Conservation (phyloP, 2,329 filamentous ascomycete genomes). For the Fusarium concolor region DNA sequence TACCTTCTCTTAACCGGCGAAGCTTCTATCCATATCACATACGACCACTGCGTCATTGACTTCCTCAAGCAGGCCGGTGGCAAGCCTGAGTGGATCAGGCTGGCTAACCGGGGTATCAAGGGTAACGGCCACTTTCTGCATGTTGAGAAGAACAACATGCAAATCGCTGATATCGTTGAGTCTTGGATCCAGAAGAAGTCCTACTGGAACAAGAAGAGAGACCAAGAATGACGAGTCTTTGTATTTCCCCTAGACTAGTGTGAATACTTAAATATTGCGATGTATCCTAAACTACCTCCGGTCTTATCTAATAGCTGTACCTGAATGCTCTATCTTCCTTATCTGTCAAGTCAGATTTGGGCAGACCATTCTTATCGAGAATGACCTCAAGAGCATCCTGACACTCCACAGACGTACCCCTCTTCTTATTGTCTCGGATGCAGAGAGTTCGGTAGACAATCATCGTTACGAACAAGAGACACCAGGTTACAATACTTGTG, state of each 20-base stretch:
- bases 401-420: not conserved
- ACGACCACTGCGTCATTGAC: slow-evolving; percentile 28
- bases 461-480: not conserved
- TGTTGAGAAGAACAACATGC: slow-evolving; percentile 35
- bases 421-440: not conserved
- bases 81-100: slow-evolving; percentile 29
- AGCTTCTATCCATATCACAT: slow-evolving; percentile 28
- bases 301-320: not conserved
- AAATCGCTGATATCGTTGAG: slow-evolving; percentile 21
- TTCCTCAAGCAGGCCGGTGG: slow-evolving; percentile 32
- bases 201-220: not conserved
- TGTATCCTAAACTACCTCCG: too few species aligned
- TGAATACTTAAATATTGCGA: not conserved
- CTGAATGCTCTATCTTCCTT: not conserved
- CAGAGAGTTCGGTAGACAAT: not conserved
- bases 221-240: not conserved
- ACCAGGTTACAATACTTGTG: not conserved
- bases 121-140: slow-evolving; percentile 37
- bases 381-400: not conserved
- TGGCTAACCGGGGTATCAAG: slow-evolving; percentile 23
- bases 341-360: slow-evolving; percentile 3
- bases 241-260: not conserved
- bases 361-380: not conserved
- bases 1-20: slow-evolving; percentile 33
- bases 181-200: slow-evolving; percentile 15